Evolutionary conservation across 441 rosid species (phyloP), one percentile per base, ranked within the genome.

Genomic region (Bocquillonia castaneifolia): DNA sequence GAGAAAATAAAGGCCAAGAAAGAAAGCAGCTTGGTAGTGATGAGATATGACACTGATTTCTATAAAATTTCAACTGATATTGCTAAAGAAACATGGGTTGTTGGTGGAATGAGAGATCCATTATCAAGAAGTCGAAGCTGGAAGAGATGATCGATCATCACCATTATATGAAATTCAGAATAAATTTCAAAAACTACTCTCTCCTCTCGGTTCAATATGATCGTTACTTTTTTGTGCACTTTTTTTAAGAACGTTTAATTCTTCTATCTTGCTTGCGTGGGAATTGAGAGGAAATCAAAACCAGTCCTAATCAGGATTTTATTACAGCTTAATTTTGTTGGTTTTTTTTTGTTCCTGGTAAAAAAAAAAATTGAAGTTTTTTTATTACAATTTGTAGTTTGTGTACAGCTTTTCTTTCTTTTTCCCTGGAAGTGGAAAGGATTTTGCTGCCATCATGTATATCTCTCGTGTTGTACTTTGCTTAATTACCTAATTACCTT

Each of bases 71-170:
- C 94, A 57, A n/a, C 88, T 50, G 98, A 90, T 12, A 78, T 85
- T 29, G 92, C 86, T 2, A 81, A 82, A 54, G 97, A 93, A 69
- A 93, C 94, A 76, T 89, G 98, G 98, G 75, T 84, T 78, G 86
- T 82, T 52, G 91, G 86, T 52, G 93, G 88, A 69, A 78, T 66
- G 34, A 80, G 59, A 67, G 94, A 87, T 75, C 73, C 76, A 69
- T 70, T 90, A 61, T 78, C 84, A 40, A 86, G 90, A 71, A 85
- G 97, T 68, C 77, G 84, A 77, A 93, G 98, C 70, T 91, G 85
- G 82, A 93, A 87, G 81, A 81, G 88, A 78, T 91, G 85, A 83
- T 64, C 20, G 7, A 0, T 3, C 1, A 5, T 3, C 9, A 29
- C 1, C 4, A 17, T 56, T 37, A 26, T 55, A 12, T 55, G 18